Base-by-base conservation (phyloP, 441 rosid genomes). In the Arabidopsis hybrid region DNA sequence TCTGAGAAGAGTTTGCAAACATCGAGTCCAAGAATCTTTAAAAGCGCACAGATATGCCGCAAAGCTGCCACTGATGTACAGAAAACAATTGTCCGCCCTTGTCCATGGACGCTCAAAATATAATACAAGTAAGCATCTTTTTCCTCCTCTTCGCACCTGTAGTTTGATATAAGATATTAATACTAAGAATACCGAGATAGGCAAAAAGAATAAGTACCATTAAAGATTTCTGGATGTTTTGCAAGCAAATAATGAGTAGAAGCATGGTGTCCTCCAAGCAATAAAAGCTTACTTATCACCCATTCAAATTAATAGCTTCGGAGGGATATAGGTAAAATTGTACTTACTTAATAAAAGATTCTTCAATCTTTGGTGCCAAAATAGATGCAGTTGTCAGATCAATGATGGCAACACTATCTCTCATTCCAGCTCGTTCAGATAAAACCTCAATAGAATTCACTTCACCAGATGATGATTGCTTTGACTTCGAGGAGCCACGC, bases 51-150 rank as follows among this genome's bases (percentile, higher is more conserved):
- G 75, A 89, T 81, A 76, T 93, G 96, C 51, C 97, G 95, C 83
- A 93, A 78, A 78, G 98, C 98, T 60, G 96, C 95, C 80, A 95
- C 90, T 63, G 99, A 95, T 58, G 99, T 93, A 77, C 98, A 93
- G 83, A 95, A 93, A 75, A 93, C 96, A 81, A 95, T 90, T 42
- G 97, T 87, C 66, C 97, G 89, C 60, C 98, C 97, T 83, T 89
- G 91, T 71, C 98, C 98, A 81, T 93, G 98, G 76, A 91, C 86
- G 69, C 96, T 91, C 81, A 95, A 85, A 80, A 91, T 82, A 74
- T 93, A 95, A 77, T 91, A 93, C 76, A 93, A 83, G 75, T 88
- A 86, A 18, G 91, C 89, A 83, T 95, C 95, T 81, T 95, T 93
- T 32, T 95, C 98, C 67, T 91, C 98, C 72, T 93, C 98, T 79